Evolutionary conservation across 208 protist species (phyloP).

Genomic region (Wallacemonas sp.): DNA sequence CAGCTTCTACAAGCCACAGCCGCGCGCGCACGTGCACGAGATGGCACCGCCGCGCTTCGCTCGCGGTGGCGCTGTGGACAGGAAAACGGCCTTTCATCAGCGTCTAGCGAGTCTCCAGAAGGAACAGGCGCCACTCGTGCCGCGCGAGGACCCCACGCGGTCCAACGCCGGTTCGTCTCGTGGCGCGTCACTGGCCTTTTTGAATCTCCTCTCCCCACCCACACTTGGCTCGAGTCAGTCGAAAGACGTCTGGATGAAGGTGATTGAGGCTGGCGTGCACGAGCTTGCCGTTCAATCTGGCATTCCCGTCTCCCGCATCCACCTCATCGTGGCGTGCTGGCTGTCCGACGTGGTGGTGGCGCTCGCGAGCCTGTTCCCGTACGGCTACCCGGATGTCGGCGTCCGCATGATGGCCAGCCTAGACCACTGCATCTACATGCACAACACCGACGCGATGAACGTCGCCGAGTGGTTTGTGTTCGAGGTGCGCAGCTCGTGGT

Average conservation of each 20-base stretch:
- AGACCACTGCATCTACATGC: constrained; percentile 66
- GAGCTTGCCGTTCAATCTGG: constrained; percentile 11
- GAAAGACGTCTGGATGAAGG: constrained; percentile 29
- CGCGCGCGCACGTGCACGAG: constrained; percentile 24
- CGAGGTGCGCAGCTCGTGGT: constrained; percentile 41
- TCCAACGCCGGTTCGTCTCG: background rate
- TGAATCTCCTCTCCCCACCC: background rate
- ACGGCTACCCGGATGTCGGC: constrained; percentile 23
- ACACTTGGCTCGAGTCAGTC: background rate
- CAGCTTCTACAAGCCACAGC: constrained; percentile 37
- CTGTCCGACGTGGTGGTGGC: constrained; percentile 48
- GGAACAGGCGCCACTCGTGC: background rate
- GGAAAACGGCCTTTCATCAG: background rate
- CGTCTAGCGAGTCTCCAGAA: background rate
- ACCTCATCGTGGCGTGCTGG: constrained; percentile 46
- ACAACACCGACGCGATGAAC: constrained; percentile 27
- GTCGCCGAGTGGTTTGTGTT: constrained; percentile 56
- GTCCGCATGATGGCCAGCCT: constrained; percentile 46
- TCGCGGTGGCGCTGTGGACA: background rate
- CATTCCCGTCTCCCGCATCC: constrained; percentile 32
- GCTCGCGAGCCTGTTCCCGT: constrained; percentile 27
- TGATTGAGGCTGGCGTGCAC: constrained; percentile 4
- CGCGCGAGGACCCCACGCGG: background rate
- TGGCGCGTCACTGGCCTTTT: background rate
- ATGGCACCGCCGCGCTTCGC: constrained; percentile 19